Evolutionary conservation across 208 protist genomes (phyloP), one percentile per base, ranked within the genome.

Genomic region (Trypanosoma brucei): DNA sequence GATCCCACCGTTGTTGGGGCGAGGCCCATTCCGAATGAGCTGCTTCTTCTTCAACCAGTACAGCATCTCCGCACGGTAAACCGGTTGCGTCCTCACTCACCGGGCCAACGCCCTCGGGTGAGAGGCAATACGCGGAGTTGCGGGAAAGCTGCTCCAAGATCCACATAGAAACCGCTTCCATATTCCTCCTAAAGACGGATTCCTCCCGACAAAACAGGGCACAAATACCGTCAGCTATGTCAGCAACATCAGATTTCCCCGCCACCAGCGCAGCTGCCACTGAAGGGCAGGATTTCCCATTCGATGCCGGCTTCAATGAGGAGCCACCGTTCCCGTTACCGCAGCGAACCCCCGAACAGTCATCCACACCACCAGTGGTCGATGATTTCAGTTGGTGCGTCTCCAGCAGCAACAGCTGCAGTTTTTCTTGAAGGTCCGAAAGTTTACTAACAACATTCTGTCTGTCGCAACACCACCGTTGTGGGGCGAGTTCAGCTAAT

Each of bases 371-470:
- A 7, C 39, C n/a, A 37, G 13, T 34, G 22, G 34, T 55, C 22
- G 37, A 14, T 33, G 14, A 8, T 36, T 72, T 54, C 13, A 72
- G 11, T 42, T 67, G 54, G 51, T 66, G 54, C 8, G 60, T 60
- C 38, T 72, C 59, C 3, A 72, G 33, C 22, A 72, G 54, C 22
- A 72, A 31, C 37, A 46, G 59, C n/a, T 72, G 67, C 55, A 72
- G 36, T 9, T 62, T 66, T 33, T 72, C 67, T 13, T 72, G 67
- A 3, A 66, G n/a, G 3, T 45, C 2, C 13, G 67, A 59, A 54
- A 72, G 48, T 8, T 36, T 22, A 11, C 46, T 35, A 4, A 72
- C 52, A 35, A 72, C 57, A 36, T 6, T 36, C 0, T 38, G 31
- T 13, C 60, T 59, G 44, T 62, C 33, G 7, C 30, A 53, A 65